Evolutionary conservation across 2,329 filamentous ascomycete genomes (phyloP).

Genomic region (Pseudogymnoascus sp.): DNA sequence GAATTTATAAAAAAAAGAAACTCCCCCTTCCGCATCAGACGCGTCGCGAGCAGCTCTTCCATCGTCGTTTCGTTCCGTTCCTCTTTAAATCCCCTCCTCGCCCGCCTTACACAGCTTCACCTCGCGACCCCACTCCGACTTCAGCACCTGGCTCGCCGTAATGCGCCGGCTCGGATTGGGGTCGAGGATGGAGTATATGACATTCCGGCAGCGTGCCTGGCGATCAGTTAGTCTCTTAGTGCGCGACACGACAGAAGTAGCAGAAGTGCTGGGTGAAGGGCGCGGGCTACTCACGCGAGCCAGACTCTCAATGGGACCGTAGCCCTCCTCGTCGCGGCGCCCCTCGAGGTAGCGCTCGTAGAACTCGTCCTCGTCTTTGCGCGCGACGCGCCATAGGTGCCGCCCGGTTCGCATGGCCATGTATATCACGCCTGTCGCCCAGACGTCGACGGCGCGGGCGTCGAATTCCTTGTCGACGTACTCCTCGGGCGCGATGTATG

Average conservation of each 20-base stretch:
- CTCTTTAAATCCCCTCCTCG: conserved; percentile 90
- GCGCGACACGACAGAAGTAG: background rate
- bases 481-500: conserved; percentile 95
- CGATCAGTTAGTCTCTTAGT: conserved; percentile 14
- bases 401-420: conserved; percentile 98
- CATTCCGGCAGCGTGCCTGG: conserved; percentile 92
- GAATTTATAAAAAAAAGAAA: background rate
- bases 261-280: background rate
- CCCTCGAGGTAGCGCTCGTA: conserved; percentile 92
- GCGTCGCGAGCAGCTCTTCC: too few relatives aligned
- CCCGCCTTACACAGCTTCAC: conserved; percentile 96
- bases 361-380: conserved; percentile 95
- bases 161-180: conserved; percentile 88
- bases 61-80: too few relatives aligned
- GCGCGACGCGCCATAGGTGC: conserved; percentile 93
- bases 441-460: conserved; percentile 93
- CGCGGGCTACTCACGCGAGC: conserved; percentile 64
- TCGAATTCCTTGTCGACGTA: conserved; percentile 95
- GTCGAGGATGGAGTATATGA: conserved; percentile 97
- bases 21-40: background rate
- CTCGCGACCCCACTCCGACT: conserved; percentile 97
- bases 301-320: conserved; percentile 90
- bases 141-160: conserved; percentile 91
- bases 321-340: conserved; percentile 87
- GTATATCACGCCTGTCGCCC: conserved; percentile 98